Percentiles rank a stretch among this genome's conserved stretches.
These are phyloP conservation scores for Lactifluus pinguis DNA, from an alignment of 768 basidiomycete species.

Conservation along the genomic window DNA sequence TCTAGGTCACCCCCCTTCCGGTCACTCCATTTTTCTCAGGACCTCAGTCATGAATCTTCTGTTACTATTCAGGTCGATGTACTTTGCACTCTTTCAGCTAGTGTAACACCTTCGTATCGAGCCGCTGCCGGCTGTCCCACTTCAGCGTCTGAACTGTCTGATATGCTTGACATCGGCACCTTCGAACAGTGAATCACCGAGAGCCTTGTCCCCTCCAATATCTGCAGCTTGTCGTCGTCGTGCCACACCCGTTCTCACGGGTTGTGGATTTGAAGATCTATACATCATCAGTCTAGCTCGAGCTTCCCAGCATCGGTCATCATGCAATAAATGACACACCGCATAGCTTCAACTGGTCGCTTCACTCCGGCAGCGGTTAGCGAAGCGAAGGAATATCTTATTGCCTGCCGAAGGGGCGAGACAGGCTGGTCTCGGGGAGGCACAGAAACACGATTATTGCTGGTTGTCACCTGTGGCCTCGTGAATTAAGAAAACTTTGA, in stretches of 20 bases:
- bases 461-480: background rate
- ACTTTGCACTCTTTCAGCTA: too few relatives aligned
- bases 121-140: too few relatives aligned
- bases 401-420: slow-evolving; percentile 2
- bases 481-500: background rate
- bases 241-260: background rate
- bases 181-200: slow-evolving; percentile 6
- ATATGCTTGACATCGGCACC: slow-evolving; percentile 16
- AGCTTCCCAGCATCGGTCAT: background rate
- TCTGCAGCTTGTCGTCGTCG: slow-evolving; percentile 2
- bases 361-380: slow-evolving; percentile 5
- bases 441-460: background rate
- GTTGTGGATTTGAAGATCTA: slow-evolving; percentile 1
- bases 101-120: too few relatives aligned
- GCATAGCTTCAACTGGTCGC: slow-evolving; percentile 12
- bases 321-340: slow-evolving; percentile 1
- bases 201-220: slow-evolving; percentile 3
- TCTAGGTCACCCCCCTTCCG: too few relatives aligned
- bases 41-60: too few relatives aligned
- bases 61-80: too few relatives aligned
- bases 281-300: background rate
- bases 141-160: slow-evolving; percentile 11
- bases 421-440: background rate
- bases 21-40: too few relatives aligned
- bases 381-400: background rate